A percentile compares a stretch with the other conserved stretches of the same genome.
phyloP scores from a whole-genome alignment of 371 early-diverging fungal genomes.

The Mortierella sp. region DNA sequence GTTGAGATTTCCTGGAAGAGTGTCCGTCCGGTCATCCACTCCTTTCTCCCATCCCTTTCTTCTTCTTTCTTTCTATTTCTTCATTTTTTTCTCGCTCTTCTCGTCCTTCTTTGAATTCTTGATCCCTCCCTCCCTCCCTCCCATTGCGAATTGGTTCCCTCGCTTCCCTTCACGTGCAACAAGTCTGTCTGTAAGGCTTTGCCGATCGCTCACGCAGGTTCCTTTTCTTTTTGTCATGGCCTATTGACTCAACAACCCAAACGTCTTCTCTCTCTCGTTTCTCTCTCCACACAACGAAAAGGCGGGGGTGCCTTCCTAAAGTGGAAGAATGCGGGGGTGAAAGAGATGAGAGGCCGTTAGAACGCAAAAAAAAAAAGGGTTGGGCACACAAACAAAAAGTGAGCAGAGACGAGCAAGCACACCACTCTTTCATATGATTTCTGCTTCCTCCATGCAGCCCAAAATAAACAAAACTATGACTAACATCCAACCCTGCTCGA shows the following conservation, averaged over 20 bases:
- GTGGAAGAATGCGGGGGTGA: conserved; percentile 34
- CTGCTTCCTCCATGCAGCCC: background rate
- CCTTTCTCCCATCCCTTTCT: background rate
- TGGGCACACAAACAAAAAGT: background rate
- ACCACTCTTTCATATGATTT: conserved; percentile 6
- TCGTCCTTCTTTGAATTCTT: background rate
- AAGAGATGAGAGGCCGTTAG: background rate
- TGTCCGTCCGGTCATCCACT: background rate
- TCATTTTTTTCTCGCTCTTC: background rate
- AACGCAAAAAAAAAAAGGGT: background rate
- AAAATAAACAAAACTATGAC: conserved; percentile 5
- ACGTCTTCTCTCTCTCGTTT: background rate
- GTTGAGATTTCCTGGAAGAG: background rate
- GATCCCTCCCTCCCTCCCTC: background rate
- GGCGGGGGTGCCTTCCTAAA: conserved; percentile 18
- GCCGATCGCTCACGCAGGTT: background rate
- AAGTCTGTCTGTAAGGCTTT: background rate
- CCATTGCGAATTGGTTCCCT: background rate
- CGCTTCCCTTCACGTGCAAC: background rate
- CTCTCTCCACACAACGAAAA: conserved; percentile 12
- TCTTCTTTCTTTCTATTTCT: background rate
- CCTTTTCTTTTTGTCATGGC: background rate
- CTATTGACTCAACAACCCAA: background rate
- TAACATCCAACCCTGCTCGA: background rate
- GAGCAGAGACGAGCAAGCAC: background rate